phyloP scores from a whole-genome alignment of 768 basidiomycete genomes.

The Inosperma sp. region DNA sequence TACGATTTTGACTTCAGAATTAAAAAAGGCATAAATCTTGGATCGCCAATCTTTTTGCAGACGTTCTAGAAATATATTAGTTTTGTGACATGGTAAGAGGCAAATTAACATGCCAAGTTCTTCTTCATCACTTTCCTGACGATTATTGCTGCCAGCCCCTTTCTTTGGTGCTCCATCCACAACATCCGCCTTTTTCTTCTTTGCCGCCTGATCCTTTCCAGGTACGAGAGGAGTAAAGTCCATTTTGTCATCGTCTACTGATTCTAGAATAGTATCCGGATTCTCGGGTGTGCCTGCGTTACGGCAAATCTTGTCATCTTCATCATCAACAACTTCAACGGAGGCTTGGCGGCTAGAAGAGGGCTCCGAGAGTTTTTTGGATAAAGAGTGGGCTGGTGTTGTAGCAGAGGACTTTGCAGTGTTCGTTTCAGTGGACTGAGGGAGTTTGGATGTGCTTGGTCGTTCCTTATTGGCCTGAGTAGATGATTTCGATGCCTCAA shows the following conservation, averaged over 20 bases:
- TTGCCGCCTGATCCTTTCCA: neutral
- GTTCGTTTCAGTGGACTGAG: neutral
- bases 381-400: neutral
- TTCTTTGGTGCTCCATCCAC: neutral
- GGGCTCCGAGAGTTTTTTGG: neutral
- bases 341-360: neutral
- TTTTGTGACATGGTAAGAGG: neutral
- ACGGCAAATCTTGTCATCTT: neutral
- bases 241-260: neutral
- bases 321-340: neutral
- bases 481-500: neutral
- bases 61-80: neutral
- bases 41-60: constrained; percentile 6
- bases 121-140: neutral
- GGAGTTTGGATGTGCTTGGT: neutral
- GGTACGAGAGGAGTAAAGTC: neutral
- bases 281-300: neutral
- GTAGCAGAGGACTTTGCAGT: neutral
- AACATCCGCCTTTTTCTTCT: neutral
- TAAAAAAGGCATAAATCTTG: constrained; percentile 6
- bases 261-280: constrained; percentile 4
- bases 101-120: constrained; percentile 4
- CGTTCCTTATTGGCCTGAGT: neutral
- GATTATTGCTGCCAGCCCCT: neutral
- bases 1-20: neutral